Conservation (phyloP, 371 early-diverging fungal species). For the Coemansia sp. region DNA sequence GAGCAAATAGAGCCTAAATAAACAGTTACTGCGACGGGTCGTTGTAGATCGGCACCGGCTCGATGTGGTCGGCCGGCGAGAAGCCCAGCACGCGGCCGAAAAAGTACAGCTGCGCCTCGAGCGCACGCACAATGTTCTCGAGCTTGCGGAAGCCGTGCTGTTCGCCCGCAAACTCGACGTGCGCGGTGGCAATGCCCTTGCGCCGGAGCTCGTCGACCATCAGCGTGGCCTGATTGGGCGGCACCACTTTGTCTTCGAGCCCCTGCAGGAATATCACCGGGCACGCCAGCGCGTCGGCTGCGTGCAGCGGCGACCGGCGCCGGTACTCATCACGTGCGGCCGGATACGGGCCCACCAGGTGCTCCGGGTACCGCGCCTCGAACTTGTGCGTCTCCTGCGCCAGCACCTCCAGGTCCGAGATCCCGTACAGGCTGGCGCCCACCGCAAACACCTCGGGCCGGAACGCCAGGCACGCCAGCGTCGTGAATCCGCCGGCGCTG, state of each 20-base stretch:
- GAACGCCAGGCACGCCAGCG: constrained; percentile 68
- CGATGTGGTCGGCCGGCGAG: constrained; percentile 29
- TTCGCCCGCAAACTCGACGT: constrained; percentile 69
- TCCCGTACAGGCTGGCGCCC: constrained; percentile 67
- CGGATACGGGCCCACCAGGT: constrained; percentile 67
- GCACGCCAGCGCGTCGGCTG: constrained; percentile 60
- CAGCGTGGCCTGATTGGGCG: constrained; percentile 70
- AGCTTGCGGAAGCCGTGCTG: constrained; percentile 58
- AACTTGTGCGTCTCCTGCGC: constrained; percentile 73
- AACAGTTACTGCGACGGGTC: neutral
- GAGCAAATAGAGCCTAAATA: neutral
- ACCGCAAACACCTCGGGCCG: constrained; percentile 69
- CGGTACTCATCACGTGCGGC: constrained; percentile 57
- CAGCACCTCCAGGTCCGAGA: constrained; percentile 66
- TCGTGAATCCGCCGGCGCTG: constrained; percentile 73
- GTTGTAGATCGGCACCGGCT: constrained; percentile 36
- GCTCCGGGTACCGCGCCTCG: constrained; percentile 64
- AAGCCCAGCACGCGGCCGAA: constrained; percentile 40
- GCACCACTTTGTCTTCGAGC: constrained; percentile 73
- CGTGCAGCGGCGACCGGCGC: constrained; percentile 61
- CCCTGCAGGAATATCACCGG: constrained; percentile 79
- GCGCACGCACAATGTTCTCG: constrained; percentile 27
- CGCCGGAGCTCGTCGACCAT: constrained; percentile 68
- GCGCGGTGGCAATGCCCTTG: constrained; percentile 65
- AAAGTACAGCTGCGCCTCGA: constrained; percentile 45